Percentiles rank a stretch among this genome's conserved stretches.
These are phyloP conservation scores for Saturnispora galanensis DNA, from an alignment of 805 yeast genomes.

Conservation along the genomic window DNA sequence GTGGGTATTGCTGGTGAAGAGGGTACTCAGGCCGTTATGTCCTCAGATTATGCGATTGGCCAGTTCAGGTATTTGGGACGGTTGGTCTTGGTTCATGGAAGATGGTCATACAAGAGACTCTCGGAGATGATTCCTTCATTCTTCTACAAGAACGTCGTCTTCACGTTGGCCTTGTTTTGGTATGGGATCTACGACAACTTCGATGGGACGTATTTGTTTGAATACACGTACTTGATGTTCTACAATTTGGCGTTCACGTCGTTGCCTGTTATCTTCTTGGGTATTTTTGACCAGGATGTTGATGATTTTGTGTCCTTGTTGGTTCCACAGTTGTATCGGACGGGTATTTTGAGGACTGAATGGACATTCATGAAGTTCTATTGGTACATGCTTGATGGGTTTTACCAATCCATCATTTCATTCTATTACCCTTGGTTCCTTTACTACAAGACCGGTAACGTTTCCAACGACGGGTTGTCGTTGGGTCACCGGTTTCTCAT, in stretches of 20 bases:
- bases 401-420: slow-evolving; percentile 63
- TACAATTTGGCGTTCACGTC: slow-evolving; percentile 79
- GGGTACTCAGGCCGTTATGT: slow-evolving; percentile 84
- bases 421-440: slow-evolving; percentile 65
- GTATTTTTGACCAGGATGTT: slow-evolving; percentile 76
- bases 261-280: slow-evolving; percentile 67
- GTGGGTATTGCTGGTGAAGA: slow-evolving; percentile 90
- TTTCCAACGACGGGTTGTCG: slow-evolving; percentile 35
- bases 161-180: slow-evolving; percentile 70
- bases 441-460: slow-evolving; percentile 32
- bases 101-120: slow-evolving; percentile 78
- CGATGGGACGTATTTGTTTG: slow-evolving; percentile 73
- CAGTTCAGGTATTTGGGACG: slow-evolving; percentile 67
- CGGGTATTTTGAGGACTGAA: slow-evolving; percentile 63
- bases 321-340: slow-evolving; percentile 65
- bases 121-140: slow-evolving; percentile 79
- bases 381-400: slow-evolving; percentile 68
- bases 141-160: slow-evolving; percentile 70
- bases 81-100: slow-evolving; percentile 65
- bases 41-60: slow-evolving; percentile 78
- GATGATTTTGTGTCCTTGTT: slow-evolving; percentile 55
- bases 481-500: slow-evolving; percentile 66
- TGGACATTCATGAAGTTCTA: slow-evolving; percentile 62
- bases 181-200: slow-evolving; percentile 64
- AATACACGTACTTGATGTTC: slow-evolving; percentile 71